Percentiles rank a stretch among this genome's conserved stretches.
Evolutionary conservation across 2,329 filamentous ascomycete genomes (phyloP).

Genomic region (Waltergamsia citrina): DNA sequence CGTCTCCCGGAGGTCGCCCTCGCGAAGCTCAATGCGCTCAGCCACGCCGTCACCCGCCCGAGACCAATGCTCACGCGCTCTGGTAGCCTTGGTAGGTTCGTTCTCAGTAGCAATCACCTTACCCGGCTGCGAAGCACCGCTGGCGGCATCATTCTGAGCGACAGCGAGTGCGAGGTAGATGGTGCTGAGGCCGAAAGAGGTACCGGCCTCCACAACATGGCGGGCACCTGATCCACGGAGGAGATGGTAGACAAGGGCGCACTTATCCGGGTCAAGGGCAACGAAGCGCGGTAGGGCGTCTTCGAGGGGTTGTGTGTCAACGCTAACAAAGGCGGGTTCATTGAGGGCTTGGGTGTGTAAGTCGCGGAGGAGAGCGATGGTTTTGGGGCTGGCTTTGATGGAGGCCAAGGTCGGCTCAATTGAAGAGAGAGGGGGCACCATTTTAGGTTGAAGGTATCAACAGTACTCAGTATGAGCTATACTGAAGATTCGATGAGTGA

Average conservation of each 20-base stretch:
- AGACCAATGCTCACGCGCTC: conserved; percentile 44
- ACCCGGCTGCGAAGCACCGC: conserved; percentile 11
- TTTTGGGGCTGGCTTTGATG: conserved; percentile 14
- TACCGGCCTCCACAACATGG: conserved; percentile 49
- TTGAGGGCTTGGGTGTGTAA: conserved; percentile 19
- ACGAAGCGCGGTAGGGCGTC: no score
- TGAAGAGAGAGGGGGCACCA: no score
- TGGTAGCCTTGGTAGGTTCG: conserved; percentile 40
- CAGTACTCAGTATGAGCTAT: no score
- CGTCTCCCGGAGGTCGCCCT: conserved; percentile 48
- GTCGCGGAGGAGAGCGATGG: conserved; percentile 16
- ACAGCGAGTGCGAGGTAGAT: conserved; percentile 53
- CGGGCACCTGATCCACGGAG: conserved; percentile 35
- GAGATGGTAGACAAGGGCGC: conserved; percentile 44
- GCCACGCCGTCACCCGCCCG: conserved; percentile 37
- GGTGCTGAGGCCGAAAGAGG: conserved; percentile 51
- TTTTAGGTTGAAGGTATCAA: no score
- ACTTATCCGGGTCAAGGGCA: conserved; percentile 49
- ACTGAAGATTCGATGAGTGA: no score
- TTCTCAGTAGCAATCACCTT: conserved; percentile 52
- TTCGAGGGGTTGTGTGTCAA: no score
- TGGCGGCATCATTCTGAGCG: conserved; percentile 28
- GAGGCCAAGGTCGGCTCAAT: conserved; percentile 20
- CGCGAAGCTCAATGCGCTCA: conserved; percentile 42
- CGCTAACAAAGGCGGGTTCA: conserved; percentile 18